Evolutionary conservation across 306 rosid genomes (phyloP).

Genomic region (Pterocarpus santalinus): DNA sequence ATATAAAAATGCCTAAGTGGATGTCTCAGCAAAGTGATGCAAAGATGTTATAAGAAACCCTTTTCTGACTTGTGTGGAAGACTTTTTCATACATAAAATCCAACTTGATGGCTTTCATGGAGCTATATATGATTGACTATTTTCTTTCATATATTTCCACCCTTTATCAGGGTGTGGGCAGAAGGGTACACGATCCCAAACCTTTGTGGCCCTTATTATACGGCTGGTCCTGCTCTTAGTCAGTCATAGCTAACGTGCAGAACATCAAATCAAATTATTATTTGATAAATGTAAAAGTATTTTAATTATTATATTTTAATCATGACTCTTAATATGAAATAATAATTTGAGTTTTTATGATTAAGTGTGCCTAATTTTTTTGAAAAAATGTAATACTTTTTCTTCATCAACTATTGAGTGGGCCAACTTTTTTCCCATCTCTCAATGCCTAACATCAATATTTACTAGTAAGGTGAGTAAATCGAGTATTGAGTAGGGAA

Average conservation of each 20-base stretch:
- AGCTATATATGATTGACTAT: background rate
- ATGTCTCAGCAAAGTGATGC: constrained; percentile 25
- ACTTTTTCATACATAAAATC: background rate
- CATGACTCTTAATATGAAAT: too few species aligned
- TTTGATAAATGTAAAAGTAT: too few species aligned
- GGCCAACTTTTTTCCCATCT: too few species aligned
- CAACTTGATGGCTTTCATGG: background rate
- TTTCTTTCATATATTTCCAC: too few species aligned
- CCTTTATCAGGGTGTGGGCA: background rate
- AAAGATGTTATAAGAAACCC: constrained; percentile 8
- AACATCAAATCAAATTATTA: background rate
- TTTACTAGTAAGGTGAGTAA: too few species aligned
- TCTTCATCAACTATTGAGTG: too few species aligned
- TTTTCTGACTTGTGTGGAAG: background rate
- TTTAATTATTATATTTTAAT: too few species aligned
- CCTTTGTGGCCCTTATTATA: background rate
- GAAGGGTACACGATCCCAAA: background rate
- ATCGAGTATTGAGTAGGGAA: too few species aligned
- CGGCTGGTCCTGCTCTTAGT: background rate
- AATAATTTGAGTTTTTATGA: too few species aligned
- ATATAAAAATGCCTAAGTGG: constrained; percentile 16
- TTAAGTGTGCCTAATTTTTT: too few species aligned
- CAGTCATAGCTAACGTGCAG: background rate
- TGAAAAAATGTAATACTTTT: too few species aligned
- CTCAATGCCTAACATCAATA: too few species aligned